Evolutionary conservation across 2,329 filamentous ascomycete species (phyloP).

Genomic region (Colletotrichum sp.): DNA sequence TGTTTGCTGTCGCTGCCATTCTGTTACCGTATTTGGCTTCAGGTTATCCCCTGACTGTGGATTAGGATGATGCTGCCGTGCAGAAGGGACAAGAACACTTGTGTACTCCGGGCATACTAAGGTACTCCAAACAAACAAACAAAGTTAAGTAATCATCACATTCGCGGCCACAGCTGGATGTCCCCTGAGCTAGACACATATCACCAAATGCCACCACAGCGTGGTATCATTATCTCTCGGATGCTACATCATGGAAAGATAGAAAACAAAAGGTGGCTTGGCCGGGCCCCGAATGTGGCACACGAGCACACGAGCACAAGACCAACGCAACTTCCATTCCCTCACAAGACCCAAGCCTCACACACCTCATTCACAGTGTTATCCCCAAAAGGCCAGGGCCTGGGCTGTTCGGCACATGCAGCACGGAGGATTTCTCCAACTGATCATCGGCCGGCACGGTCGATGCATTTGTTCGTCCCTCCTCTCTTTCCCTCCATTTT

Average conservation of each 20-base stretch:
- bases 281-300: conserved; percentile 1
- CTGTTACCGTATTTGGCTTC: not conserved
- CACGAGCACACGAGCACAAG: conserved; percentile 17
- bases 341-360: not conserved
- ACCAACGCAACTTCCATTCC: not conserved
- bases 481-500: not conserved
- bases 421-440: conserved; percentile 2
- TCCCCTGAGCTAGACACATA: not conserved
- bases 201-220: not conserved
- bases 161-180: not conserved
- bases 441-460: not conserved
- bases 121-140: not conserved
- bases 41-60: not conserved
- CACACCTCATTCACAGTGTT: not conserved
- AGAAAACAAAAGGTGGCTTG: not conserved
- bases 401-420: not conserved
- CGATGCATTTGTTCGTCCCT: too few relatives aligned
- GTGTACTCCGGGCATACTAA: too few relatives aligned
- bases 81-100: not conserved
- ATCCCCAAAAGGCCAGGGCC: not conserved
- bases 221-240: not conserved
- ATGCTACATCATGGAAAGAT: not conserved
- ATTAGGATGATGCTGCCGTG: conserved; percentile 9
- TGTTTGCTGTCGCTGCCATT: not conserved
- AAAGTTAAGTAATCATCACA: not conserved